Evolutionary conservation across 1,139 yeast genomes (phyloP).

Genomic region (Pichia sp.): DNA sequence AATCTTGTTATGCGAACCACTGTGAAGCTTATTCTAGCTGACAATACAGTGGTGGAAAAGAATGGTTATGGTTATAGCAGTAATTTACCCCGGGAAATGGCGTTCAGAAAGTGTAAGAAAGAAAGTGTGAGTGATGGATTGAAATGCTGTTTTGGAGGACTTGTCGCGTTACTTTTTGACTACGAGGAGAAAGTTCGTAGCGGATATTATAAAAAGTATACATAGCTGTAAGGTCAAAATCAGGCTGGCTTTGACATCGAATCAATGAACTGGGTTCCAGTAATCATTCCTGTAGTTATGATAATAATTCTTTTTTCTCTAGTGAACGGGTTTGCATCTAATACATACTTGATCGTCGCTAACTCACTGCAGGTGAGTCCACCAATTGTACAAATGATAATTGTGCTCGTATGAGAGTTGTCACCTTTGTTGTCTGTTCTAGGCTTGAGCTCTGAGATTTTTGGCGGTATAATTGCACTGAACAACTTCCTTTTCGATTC

Average conservation of each 20-base stretch:
- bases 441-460: conserved; percentile 27
- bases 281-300: conserved; percentile 55
- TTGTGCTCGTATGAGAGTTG: conserved; percentile 32
- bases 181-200: conserved; percentile 31
- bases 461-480: conserved; percentile 29
- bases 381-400: conserved; percentile 57
- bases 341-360: conserved; percentile 57
- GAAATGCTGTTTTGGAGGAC: conserved; percentile 34
- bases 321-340: conserved; percentile 38
- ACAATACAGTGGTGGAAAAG: conserved; percentile 44
- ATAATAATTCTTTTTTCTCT: conserved; percentile 45
- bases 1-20: conserved; percentile 26
- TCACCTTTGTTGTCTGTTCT: conserved; percentile 22
- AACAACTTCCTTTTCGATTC: conserved; percentile 28
- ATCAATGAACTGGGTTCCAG: conserved; percentile 40
- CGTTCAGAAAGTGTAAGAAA: conserved; percentile 47
- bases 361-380: conserved; percentile 81
- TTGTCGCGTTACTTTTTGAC: conserved; percentile 30
- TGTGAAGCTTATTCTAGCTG: conserved; percentile 44
- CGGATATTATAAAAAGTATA: conserved; percentile 28
- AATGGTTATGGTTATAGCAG: conserved; percentile 42
- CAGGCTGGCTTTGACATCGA: conserved; percentile 15
- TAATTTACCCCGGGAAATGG: conserved; percentile 35
- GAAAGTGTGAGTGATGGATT: conserved; percentile 51
- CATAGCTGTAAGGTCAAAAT: neutral